Evolutionary conservation across 1,139 yeast genomes (phyloP).

Genomic region (Suhomyces ambrosiae): DNA sequence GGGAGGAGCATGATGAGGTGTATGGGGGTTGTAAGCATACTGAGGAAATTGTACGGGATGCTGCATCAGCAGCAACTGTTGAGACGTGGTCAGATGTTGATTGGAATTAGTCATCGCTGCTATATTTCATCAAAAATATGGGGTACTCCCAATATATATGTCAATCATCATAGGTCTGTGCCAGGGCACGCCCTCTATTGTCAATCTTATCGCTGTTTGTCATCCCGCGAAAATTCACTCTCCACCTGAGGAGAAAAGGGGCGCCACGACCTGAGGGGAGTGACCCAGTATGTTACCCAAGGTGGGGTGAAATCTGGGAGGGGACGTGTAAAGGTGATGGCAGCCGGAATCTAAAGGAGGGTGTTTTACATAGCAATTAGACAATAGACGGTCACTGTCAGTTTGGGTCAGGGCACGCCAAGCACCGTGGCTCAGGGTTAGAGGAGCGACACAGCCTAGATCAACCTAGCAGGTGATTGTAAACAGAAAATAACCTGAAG

Average conservation of each 20-base stretch:
- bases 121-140: not conserved
- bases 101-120: slow-evolving; percentile 5
- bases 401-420: too few relatives aligned
- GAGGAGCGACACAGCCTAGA: too few relatives aligned
- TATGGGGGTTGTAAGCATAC: slow-evolving; percentile 1
- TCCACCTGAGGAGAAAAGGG: slow-evolving; percentile 1
- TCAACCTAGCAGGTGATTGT: too few relatives aligned
- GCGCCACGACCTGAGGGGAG: slow-evolving; percentile 1
- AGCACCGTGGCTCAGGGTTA: too few relatives aligned
- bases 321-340: too few relatives aligned
- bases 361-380: not conserved
- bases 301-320: not conserved
- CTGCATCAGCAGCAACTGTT: slow-evolving; percentile 6
- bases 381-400: too few relatives aligned
- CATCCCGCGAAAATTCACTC: not conserved
- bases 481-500: too few relatives aligned
- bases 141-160: slow-evolving; percentile 1
- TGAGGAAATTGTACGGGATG: slow-evolving; percentile 6
- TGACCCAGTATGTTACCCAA: not conserved
- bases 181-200: not conserved
- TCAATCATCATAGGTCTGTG: not conserved
- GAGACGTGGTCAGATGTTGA: slow-evolving; percentile 1
- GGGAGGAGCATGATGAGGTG: slow-evolving; percentile 2
- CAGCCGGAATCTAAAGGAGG: too few relatives aligned
- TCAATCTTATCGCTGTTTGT: not conserved